A percentile compares a stretch with the other conserved stretches of the same genome.
Conservation (phyloP, 257 asterid species). For the Cynanchum wilfordii region DNA sequence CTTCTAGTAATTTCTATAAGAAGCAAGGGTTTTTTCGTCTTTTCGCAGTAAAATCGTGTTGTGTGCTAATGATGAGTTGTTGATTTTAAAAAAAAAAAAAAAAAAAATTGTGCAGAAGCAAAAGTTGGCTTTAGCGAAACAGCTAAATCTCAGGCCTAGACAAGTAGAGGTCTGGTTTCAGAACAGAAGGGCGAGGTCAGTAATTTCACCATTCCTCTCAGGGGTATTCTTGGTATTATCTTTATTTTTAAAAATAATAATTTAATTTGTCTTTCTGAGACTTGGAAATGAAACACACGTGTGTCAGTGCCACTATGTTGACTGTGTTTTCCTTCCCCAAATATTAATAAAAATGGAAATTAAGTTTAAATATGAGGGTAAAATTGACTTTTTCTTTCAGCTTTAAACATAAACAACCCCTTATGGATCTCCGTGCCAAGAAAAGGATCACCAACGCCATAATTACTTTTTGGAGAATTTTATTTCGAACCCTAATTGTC, state of each 20-base stretch:
- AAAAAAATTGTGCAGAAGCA: no score
- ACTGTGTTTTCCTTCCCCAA: no score
- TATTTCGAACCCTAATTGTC: background rate
- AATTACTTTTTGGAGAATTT: background rate
- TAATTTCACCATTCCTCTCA: constrained; percentile 3
- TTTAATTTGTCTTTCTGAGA: background rate
- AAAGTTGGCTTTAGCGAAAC: constrained; percentile 77
- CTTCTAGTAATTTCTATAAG: constrained; percentile 1
- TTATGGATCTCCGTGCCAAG: background rate
- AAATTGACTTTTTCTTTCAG: background rate
- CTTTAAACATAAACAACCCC: background rate
- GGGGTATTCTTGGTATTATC: constrained; percentile 33
- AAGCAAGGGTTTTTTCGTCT: constrained; percentile 20
- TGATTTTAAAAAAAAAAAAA: no score
- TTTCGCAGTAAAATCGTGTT: background rate
- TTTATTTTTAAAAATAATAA: background rate
- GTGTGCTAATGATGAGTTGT: constrained; percentile 7
- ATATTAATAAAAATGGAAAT: no score
- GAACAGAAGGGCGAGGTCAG: constrained; percentile 97
- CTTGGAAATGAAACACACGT: background rate
- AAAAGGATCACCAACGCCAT: background rate
- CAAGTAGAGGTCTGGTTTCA: constrained; percentile 99
- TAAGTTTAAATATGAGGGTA: background rate
- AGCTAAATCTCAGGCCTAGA: constrained; percentile 76
- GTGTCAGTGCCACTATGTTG: background rate